Base-by-base conservation (phyloP, 1,284 basidiomycete genomes). In the Moesziomyces antarcticus region DNA sequence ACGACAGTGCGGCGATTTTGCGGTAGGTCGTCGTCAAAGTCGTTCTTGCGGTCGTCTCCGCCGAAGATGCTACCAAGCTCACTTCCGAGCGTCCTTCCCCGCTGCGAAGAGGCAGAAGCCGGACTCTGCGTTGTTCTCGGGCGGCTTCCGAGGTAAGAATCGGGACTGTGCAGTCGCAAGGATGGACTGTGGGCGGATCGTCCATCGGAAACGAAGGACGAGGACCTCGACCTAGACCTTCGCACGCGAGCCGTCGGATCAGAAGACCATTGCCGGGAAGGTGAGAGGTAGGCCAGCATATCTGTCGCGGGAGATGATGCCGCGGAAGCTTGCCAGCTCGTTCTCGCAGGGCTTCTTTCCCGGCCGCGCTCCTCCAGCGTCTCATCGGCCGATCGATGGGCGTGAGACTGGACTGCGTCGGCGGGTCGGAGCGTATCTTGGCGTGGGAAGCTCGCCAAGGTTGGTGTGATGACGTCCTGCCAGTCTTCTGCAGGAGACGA, bases 51-150 rank as follows among this genome's bases (percentile, higher is more conserved):
- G 25, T 78, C 76, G 27, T 67, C 68, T 18, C 65, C 73, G 18
- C 75, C 78, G 51, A 72, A 73, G 53, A 77, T 66, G 63, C 78
- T 80, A n/a, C 78, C 77, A 11, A 80, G 68, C 68, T 80, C 78
- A 47, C 77, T 80, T 10, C 70, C 77, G 16, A 80, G 56, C 14
- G 70, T 75, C 20, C 68, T 50, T n/a, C 61, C 72, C 16, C 61
- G 63, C 20, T 63, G 37, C 5, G 66, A 59, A 46, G 51, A 51
- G 14, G 37, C 42, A 5, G 66, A 69, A 7, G 48, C 44, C 14
- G 59, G 59, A 21, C 52, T 63, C 14, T 45, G 59, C 18, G 25
- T 24, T 22, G 50, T 3, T 16, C 8, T 37, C 2, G 44, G 55
- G 7, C 53, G 56, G 25, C 51, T 16, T 41, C 40, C 55, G 30